Conservation (phyloP, 345 rosid genomes). For the Trapa incisa region DNA sequence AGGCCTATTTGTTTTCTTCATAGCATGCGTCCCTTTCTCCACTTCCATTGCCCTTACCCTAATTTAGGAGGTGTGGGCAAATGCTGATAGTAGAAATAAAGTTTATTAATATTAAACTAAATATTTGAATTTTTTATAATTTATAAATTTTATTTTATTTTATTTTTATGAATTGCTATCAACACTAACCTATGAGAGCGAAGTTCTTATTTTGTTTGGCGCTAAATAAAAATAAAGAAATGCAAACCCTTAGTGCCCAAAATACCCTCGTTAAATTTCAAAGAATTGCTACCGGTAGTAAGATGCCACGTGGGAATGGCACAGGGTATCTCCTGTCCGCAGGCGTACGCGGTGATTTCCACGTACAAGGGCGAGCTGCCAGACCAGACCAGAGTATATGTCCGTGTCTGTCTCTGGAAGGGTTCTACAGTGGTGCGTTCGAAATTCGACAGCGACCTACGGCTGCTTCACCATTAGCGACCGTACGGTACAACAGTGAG, state of each 20-base stretch:
- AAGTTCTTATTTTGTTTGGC: too few species aligned
- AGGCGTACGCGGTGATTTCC: constrained; percentile 1
- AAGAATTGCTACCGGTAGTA: not conserved
- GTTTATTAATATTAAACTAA: too few species aligned
- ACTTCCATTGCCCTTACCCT: too few species aligned
- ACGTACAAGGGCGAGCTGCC: constrained; percentile 1
- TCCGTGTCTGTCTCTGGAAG: not conserved
- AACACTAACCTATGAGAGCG: too few species aligned
- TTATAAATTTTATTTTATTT: too few species aligned
- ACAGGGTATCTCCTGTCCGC: not conserved
- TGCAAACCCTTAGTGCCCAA: not conserved
- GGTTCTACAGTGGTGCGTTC: not conserved
- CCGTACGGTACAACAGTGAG: not conserved
- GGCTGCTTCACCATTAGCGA: not conserved
- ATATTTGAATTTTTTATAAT: too few species aligned
- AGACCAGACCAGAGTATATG: not conserved
- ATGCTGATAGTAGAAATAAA: too few species aligned
- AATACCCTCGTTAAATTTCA: not conserved
- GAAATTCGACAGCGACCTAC: not conserved
- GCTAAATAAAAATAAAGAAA: too few species aligned
- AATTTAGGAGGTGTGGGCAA: too few species aligned
- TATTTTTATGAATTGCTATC: too few species aligned
- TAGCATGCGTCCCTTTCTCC: too few species aligned
- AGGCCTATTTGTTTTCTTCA: too few species aligned
- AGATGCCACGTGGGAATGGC: not conserved